These are phyloP conservation scores for Penicillium digitatum DNA, from an alignment of 2,329 filamentous ascomycete genomes.

Conservation along the genomic window DNA sequence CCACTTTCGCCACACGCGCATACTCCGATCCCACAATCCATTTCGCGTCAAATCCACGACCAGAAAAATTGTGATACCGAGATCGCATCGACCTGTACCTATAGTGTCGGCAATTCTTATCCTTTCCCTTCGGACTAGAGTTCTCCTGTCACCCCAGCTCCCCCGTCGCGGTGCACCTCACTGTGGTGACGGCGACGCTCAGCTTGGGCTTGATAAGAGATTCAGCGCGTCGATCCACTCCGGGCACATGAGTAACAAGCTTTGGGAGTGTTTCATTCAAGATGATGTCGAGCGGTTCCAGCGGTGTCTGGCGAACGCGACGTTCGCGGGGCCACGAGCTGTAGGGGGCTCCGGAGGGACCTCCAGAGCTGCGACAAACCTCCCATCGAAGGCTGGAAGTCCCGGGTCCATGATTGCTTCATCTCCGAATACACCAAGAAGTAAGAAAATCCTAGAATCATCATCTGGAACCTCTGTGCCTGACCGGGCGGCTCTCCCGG, in stretches of 20 bases:
- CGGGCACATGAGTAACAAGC: slow-evolving; percentile 84
- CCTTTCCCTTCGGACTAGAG: slow-evolving; percentile 18
- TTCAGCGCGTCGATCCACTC: slow-evolving; percentile 33
- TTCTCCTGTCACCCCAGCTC: slow-evolving; percentile 36
- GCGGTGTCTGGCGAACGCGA: slow-evolving; percentile 73
- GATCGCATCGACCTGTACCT: slow-evolving; percentile 15
- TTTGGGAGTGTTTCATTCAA: slow-evolving; percentile 96
- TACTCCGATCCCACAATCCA: slow-evolving; percentile 19
- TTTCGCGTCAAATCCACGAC: slow-evolving; percentile 7
- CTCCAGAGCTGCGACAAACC: slow-evolving; percentile 12
- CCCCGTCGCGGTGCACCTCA: slow-evolving; percentile 77
- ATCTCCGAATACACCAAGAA: slow-evolving; percentile 45
- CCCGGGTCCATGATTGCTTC: slow-evolving; percentile 29
- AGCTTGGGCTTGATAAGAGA: slow-evolving; percentile 53
- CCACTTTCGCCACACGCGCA: slow-evolving; percentile 20
- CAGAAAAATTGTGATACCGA: slow-evolving; percentile 1
- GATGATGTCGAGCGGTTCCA: slow-evolving; percentile 96
- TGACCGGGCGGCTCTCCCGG: slow-evolving; percentile 33
- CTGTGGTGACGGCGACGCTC: slow-evolving; percentile 91
- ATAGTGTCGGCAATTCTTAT: slow-evolving; percentile 9
- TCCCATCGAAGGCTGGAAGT: slow-evolving; percentile 29
- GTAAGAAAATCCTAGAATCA: slow-evolving; percentile 43
- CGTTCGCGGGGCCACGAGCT: slow-evolving; percentile 32
- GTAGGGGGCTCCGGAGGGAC: slow-evolving; percentile 23
- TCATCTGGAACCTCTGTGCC: slow-evolving; percentile 47